Percentiles rank a stretch among this genome's conserved stretches.
Conservation (phyloP, 2,329 filamentous ascomycete species). For the Exophiala lecanii-corni region DNA sequence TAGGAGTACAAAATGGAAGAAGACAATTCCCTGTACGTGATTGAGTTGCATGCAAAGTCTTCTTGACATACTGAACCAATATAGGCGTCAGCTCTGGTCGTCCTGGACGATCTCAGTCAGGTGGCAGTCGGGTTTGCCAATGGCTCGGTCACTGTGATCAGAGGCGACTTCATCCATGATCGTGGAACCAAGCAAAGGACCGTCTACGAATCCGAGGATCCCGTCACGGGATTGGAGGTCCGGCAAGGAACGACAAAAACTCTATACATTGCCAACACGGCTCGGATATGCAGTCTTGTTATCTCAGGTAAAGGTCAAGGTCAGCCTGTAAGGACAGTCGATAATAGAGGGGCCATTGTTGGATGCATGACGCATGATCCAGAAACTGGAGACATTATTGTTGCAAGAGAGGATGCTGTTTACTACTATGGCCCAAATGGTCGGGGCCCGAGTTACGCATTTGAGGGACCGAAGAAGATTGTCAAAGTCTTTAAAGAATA, state of each 20-base stretch:
- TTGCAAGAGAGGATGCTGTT: slow-evolving; percentile 91
- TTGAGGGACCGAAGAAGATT: slow-evolving; percentile 83
- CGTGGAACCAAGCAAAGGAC: slow-evolving; percentile 89
- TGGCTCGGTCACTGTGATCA: slow-evolving; percentile 85
- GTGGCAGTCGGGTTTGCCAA: slow-evolving; percentile 95
- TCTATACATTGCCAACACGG: slow-evolving; percentile 88
- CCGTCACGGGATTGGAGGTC: slow-evolving; percentile 86
- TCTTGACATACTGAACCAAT: slow-evolving; percentile 14
- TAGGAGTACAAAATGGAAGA: slow-evolving; percentile 81
- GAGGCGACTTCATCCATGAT: slow-evolving; percentile 92
- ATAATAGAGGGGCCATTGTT: slow-evolving; percentile 85
- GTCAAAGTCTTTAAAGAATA: slow-evolving; percentile 80
- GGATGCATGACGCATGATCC: slow-evolving; percentile 90
- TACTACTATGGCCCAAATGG: slow-evolving; percentile 88
- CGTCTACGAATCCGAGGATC: slow-evolving; percentile 94
- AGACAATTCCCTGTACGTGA: slow-evolving; percentile 78
- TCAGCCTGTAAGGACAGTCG: slow-evolving; percentile 78
- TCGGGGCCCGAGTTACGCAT: slow-evolving; percentile 80
- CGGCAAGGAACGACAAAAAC: slow-evolving; percentile 62
- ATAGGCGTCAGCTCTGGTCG: slow-evolving; percentile 83
- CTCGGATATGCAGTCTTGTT: slow-evolving; percentile 76
- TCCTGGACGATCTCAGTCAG: slow-evolving; percentile 83
- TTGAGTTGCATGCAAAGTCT: too few relatives aligned
- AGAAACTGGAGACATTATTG: slow-evolving; percentile 74
- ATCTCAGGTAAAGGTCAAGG: slow-evolving; percentile 87